Evolutionary conservation across 2,329 filamentous ascomycete species (phyloP).

Genomic region (Pezizomycotina sp.): DNA sequence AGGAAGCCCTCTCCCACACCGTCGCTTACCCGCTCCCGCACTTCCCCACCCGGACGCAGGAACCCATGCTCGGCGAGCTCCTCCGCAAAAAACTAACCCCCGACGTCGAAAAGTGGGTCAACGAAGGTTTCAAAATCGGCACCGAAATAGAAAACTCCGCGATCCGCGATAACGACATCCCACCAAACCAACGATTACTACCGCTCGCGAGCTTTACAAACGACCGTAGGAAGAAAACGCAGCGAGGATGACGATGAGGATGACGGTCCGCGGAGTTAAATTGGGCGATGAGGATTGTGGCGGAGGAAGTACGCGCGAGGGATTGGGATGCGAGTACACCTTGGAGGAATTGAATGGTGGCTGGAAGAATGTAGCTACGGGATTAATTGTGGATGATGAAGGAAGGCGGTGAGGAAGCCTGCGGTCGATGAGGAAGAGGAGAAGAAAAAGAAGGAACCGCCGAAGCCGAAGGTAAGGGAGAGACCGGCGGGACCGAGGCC

Average conservation of each 20-base stretch:
- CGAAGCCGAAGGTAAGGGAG: too few species aligned
- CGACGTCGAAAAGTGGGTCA: slow-evolving; percentile 41
- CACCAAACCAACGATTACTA: too few species aligned
- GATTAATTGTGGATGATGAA: slow-evolving; percentile 8
- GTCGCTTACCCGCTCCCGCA: slow-evolving; percentile 40
- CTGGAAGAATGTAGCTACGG: slow-evolving; percentile 11
- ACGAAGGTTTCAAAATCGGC: slow-evolving; percentile 30
- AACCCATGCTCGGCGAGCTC: slow-evolving; percentile 35
- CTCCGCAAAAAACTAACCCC: slow-evolving; percentile 44
- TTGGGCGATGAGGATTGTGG: slow-evolving; percentile 15
- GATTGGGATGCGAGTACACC: slow-evolving; percentile 17
- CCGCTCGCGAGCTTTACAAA: not conserved
- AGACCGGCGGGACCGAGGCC: too few species aligned
- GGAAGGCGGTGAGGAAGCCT: slow-evolving; percentile 6
- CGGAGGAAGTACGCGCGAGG: slow-evolving; percentile 10
- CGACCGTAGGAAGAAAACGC: slow-evolving; percentile 4
- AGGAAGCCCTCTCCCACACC: slow-evolving; percentile 35
- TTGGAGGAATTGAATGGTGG: slow-evolving; percentile 8
- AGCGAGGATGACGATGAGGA: slow-evolving; percentile 13
- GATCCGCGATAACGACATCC: too few species aligned
- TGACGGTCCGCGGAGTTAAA: slow-evolving; percentile 7
- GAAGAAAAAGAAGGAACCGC: slow-evolving; percentile 13
- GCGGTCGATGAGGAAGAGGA: slow-evolving; percentile 6
- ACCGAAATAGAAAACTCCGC: too few species aligned
- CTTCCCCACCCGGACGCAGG: slow-evolving; percentile 35